These are phyloP conservation scores for Melampsora larici-populina DNA, from an alignment of 1,284 basidiomycete genomes.

Conservation along the genomic window DNA sequence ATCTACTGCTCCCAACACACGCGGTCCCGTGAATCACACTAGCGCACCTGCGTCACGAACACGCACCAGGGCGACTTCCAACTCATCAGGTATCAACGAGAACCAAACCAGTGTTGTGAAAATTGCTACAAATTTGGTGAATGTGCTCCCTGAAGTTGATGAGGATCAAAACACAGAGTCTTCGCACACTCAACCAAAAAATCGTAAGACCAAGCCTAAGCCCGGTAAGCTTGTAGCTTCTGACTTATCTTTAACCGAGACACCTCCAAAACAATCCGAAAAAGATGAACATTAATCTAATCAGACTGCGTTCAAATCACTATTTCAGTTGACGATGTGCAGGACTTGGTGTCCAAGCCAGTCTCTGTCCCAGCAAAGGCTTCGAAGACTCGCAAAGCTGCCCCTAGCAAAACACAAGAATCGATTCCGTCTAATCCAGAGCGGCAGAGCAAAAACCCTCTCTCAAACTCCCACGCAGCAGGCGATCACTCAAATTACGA, in stretches of 20 bases:
- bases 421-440: background rate
- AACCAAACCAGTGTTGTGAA: background rate
- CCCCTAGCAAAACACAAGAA: background rate
- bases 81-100: constrained; percentile 19
- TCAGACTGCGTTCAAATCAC: too few species aligned
- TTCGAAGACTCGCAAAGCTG: background rate
- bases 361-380: too few species aligned
- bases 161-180: background rate
- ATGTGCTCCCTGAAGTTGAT: background rate
- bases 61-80: constrained; percentile 12
- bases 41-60: background rate
- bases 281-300: too few species aligned
- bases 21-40: background rate
- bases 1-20: constrained; percentile 13
- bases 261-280: too few species aligned
- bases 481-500: background rate
- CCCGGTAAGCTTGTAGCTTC: too few species aligned
- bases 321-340: too few species aligned
- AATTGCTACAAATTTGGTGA: background rate
- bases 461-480: background rate
- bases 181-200: too few species aligned
- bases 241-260: too few species aligned
- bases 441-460: background rate
- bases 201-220: too few species aligned
- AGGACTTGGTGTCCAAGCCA: too few species aligned